Evolutionary conservation across 768 basidiomycete genomes (phyloP).

Genomic region (Suillus placidus): DNA sequence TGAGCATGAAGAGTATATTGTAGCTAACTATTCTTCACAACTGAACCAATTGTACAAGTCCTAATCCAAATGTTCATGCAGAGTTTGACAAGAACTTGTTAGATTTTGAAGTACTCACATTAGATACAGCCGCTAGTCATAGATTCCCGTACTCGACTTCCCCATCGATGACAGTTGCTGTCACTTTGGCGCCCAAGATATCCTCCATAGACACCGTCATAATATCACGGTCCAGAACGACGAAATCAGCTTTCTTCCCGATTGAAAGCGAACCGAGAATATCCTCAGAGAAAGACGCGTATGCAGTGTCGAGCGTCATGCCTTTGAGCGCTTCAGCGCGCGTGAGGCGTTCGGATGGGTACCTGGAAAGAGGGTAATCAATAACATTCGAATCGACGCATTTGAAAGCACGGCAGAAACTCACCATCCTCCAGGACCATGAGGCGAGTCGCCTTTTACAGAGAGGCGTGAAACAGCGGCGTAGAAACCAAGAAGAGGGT

Average conservation of each 20-base stretch:
- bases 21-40: background rate
- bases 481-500: constrained; percentile 88
- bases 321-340: constrained; percentile 84
- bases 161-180: constrained; percentile 79
- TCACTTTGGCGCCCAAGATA: constrained; percentile 66
- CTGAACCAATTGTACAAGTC: background rate
- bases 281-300: constrained; percentile 79
- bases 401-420: constrained; percentile 23
- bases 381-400: background rate
- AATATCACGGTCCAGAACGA: constrained; percentile 80
- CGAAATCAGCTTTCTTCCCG: constrained; percentile 89
- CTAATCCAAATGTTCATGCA: background rate
- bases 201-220: constrained; percentile 64
- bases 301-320: constrained; percentile 89
- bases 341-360: constrained; percentile 71
- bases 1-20: background rate
- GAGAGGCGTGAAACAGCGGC: constrained; percentile 81
- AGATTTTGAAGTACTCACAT: background rate
- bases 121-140: constrained; percentile 9
- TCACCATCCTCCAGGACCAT: constrained; percentile 83
- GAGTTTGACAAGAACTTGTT: background rate
- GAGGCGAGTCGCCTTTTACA: constrained; percentile 74
- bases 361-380: constrained; percentile 55
- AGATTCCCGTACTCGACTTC: constrained; percentile 59
- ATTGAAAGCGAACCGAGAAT: constrained; percentile 68